Evolutionary conservation across 108 stramenopile species (phyloP), one percentile per base, ranked within the genome.

Genomic region (Cyclotella choctawhatcheeana): DNA sequence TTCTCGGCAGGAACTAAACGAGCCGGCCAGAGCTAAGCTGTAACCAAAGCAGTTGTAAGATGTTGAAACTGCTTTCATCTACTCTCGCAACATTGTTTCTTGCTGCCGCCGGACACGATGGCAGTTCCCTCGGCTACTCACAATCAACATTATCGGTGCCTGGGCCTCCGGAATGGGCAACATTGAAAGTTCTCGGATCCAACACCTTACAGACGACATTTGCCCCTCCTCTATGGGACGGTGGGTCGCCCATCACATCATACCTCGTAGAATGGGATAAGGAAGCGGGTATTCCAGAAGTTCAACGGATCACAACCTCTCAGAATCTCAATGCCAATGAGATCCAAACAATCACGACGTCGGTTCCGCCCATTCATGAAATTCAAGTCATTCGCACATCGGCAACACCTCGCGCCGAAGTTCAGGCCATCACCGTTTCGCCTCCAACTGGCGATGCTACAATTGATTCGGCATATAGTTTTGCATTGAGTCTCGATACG

Each of bases 211-310:
- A 55, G 22, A 71, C 75, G 3, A 73, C 76, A 2, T 78, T 82
- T 30, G 71, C 75, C 14, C 82, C 82, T 22, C 76, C 82, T 18
- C 50, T 74, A 13, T 59, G 64, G 69, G 71, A 82, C 44, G 82
- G 82, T 21, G 79, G 79, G 30, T 70, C 68, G 18, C 74, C 73
- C 4, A 37, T 81, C 16, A 75, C 31, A 10, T 55, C 58, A 13
- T 76, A 68, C 44, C 40, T 67, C 85, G 85, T 94, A 13, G 91
- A 92, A 54, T 94, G 93, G 93, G 93, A 95, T 50, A 89, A 89
- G 27, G 87, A 89, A 43, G 84, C 89, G 14, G 90, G 92, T 18
- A 63, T 56, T 10, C 83, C 73, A 3, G 94, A 92, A 58, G 86
- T 95, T 13, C 94, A 95, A 70, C 63, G 64, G 18, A 69, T 95